A percentile compares a stretch with the other conserved stretches of the same genome.
Conservation (phyloP, 495 filamentous ascomycete species). For the Tuber aestivum region DNA sequence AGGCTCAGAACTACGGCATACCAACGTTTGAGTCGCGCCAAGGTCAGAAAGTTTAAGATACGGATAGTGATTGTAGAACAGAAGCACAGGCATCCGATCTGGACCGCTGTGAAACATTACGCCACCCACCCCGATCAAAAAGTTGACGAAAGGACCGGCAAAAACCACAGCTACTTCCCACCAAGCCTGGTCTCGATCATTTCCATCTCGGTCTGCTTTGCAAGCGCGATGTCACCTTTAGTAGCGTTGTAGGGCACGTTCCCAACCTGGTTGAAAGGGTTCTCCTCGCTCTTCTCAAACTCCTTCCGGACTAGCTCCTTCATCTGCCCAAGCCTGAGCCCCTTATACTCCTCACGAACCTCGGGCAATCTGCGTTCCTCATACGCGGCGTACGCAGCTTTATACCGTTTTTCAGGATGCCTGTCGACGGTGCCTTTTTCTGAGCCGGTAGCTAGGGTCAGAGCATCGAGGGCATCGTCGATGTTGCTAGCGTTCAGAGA, state of each 20-base stretch:
- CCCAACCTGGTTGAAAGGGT: slow-evolving; percentile 78
- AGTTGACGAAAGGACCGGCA: not conserved
- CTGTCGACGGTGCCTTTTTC: slow-evolving; percentile 61
- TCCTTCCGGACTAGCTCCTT: slow-evolving; percentile 74
- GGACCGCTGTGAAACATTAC: not conserved
- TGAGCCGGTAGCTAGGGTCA: slow-evolving; percentile 55
- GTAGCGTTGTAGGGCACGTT: slow-evolving; percentile 65
- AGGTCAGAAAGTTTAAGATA: not conserved
- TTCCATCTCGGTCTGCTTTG: slow-evolving; percentile 60
- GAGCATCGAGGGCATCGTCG: slow-evolving; percentile 82
- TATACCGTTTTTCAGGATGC: slow-evolving; percentile 78
- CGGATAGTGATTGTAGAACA: not conserved
- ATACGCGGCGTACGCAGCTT: slow-evolving; percentile 80
- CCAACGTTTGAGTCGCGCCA: not conserved
- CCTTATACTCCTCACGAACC: slow-evolving; percentile 73
- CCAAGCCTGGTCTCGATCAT: slow-evolving; percentile 67
- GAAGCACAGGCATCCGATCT: not conserved
- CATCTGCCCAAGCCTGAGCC: slow-evolving; percentile 71
- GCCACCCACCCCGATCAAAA: not conserved
- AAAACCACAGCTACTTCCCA: slow-evolving; percentile 13
- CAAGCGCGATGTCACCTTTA: slow-evolving; percentile 66
- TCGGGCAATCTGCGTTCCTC: slow-evolving; percentile 79
- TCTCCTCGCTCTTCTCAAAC: slow-evolving; percentile 86
- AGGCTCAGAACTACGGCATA: not conserved
- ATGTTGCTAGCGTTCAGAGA: slow-evolving; percentile 76